Evolutionary conservation across 129 eudicot species (phyloP), one percentile per base, ranked within the genome.

Genomic region (Escallonia rubra): DNA sequence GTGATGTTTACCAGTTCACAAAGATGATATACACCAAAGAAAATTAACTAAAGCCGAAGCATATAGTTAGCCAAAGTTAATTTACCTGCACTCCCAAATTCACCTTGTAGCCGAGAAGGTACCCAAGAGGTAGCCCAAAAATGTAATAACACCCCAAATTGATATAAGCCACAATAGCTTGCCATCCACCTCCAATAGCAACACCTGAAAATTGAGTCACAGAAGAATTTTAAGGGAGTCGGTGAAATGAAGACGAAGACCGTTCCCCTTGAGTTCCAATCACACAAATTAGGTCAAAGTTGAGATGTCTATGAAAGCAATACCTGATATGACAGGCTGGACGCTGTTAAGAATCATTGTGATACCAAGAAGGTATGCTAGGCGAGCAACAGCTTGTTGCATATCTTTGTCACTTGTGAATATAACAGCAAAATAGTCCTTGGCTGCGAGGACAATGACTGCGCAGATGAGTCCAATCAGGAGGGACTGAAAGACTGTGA

Each of bases 101-200:
- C 46, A 73, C 76, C 12, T 10, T 72, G 40, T 83, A 87, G 55
- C 90, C 95, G 15, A 83, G 76, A 69, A 81, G 6, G 61, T 64
- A 83, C 52, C 95, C 96, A 6, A 92, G 71, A 68, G 96, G 96
- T 15, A 93, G 55, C 60, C 92, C 95, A 74, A 93, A 86, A 1
- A 82, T 44, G 52, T 93, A 93, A 61, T 86, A 93, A 23, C 83
- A 77, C 12, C 82, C 95, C 68, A 93, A 65, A 77, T 93, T 93
- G 62, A 93, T 93, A 64, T 84, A 80, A 55, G 98, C 98, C 15
- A 93, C 91, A 39, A 80, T 72, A 2, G 87, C 84, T 77, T 87
- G 95, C 90, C 95, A 87, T 65, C 95, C 95, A 23, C 87, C 87
- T 68, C 95, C 95, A 11, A 87, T 73, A 42, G 95, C 95, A 73